Conservation (phyloP, 768 basidiomycete species). For the Pleurotus tuoliensis region DNA sequence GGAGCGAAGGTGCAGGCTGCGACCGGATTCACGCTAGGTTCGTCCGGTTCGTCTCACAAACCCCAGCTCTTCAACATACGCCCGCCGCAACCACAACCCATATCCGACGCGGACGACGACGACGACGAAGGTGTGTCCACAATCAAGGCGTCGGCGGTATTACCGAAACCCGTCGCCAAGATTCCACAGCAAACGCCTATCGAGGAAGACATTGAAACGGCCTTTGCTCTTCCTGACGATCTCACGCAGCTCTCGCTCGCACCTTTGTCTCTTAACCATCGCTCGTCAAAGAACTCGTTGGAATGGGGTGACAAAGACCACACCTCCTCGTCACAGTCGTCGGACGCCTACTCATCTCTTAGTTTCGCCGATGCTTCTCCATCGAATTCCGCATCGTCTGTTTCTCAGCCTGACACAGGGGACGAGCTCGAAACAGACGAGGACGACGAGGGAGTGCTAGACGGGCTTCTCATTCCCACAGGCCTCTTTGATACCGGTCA, state of each 20-base stretch:
- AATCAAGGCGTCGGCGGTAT: constrained; percentile 61
- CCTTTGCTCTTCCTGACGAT: constrained; percentile 74
- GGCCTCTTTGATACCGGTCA: constrained; percentile 73
- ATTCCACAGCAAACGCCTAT: constrained; percentile 33
- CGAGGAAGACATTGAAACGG: constrained; percentile 83
- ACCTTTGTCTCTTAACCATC: constrained; percentile 70
- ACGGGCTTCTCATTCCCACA: constrained; percentile 76
- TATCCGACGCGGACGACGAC: constrained; percentile 45
- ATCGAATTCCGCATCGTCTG: constrained; percentile 66
- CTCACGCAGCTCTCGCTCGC: constrained; percentile 80
- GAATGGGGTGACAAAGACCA: constrained; percentile 86
- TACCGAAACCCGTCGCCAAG: constrained; percentile 35
- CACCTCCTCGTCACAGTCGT: constrained; percentile 82
- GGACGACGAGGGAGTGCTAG: constrained; percentile 69
- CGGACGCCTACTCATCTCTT: constrained; percentile 78
- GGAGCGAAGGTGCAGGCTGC: constrained; percentile 42
- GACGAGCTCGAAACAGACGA: constrained; percentile 63
- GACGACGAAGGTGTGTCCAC: constrained; percentile 83
- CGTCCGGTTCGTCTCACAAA: constrained; percentile 31
- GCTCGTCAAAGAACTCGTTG: constrained; percentile 77
- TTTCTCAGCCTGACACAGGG: constrained; percentile 66
- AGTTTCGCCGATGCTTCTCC: constrained; percentile 70
- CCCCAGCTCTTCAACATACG: constrained; percentile 56
- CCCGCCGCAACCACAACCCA: constrained; percentile 50
- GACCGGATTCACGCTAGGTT: constrained; percentile 33